Base-by-base conservation (phyloP, 257 asterid species). In the Verbena officinalis region DNA sequence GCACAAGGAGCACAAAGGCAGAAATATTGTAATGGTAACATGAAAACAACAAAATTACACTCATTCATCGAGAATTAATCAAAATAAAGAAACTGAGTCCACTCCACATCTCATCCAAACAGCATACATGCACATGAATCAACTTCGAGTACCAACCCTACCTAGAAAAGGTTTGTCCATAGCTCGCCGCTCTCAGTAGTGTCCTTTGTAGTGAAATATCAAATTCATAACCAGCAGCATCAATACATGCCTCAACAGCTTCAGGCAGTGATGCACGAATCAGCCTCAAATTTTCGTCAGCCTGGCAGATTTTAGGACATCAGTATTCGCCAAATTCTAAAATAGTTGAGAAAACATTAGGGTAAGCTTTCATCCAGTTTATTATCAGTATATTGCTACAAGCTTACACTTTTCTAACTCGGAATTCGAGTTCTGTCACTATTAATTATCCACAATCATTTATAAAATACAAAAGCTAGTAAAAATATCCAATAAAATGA, bases 151-250 rank as follows among this genome's bases (percentile, higher is more conserved):
- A 68, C 10, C 59, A 67, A 76, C 87, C 87, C 61, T 73, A 94
- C 99, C 97, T 94, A 75, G 96, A 86, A 84, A 93, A 94, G 40
- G 99, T 87, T 81, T 90, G 96, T 40, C 99, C 99, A 48, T 88
- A 94, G 88, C 96, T 94, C 6, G 96, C 96, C 69, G 99, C 94
- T 84, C 99, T 84, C 64, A 90, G 72, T 54, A 94, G 77, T 5
- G 89, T 79, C 55, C 95, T 79, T 46, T 94, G 97, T 69, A 64
- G 95, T 56, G 85, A 81, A 64, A 83, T 68, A 72, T 90, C 95
- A 83, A 94, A 94, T 68, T 90, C 99, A 72, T 86, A 86, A 58
- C 96, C 91, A 17, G 97, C 96, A 62, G 96, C 97, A 83, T 90
- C 97, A 57, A 94, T 56, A 67, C 99, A 94, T 55, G 96, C 89